These are phyloP conservation scores for Cordyceps farinosa DNA, from an alignment of 2,329 filamentous ascomycete genomes.

Conservation along the genomic window DNA sequence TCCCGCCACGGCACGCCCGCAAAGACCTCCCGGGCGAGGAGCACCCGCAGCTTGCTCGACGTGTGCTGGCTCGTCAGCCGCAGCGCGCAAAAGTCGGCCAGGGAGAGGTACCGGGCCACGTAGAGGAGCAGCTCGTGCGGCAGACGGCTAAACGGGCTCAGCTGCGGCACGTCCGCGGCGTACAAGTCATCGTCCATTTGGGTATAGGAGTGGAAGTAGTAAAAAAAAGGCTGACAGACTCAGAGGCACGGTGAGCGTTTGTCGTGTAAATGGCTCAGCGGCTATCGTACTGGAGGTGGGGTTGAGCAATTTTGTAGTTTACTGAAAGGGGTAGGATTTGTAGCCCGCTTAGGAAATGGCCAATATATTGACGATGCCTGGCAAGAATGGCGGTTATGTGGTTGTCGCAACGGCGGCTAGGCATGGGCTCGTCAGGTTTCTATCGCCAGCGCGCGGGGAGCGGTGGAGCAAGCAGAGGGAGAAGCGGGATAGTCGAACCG, in stretches of 20 bases:
- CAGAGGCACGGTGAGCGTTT: background rate
- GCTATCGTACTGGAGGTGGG: background rate
- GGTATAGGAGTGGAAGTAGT: background rate
- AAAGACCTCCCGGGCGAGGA: conserved; percentile 40
- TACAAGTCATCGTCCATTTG: conserved; percentile 2
- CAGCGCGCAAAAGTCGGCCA: conserved; percentile 37
- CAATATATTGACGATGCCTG: background rate
- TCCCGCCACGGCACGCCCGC: conserved; percentile 42
- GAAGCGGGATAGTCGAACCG: background rate
- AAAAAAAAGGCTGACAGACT: background rate
- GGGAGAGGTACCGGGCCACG: conserved; percentile 41
- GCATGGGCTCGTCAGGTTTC: background rate
- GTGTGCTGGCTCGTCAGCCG: conserved; percentile 37
- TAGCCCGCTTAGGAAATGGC: too few relatives aligned
- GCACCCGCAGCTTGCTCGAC: conserved; percentile 42
- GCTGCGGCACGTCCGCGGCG: conserved; percentile 4
- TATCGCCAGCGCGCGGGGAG: background rate
- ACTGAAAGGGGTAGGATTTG: background rate
- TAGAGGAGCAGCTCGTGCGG: conserved; percentile 40
- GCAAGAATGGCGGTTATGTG: background rate
- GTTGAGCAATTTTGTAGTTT: background rate
- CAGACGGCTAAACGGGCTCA: conserved; percentile 22
- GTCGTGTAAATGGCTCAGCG: background rate
- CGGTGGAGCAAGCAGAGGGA: background rate
- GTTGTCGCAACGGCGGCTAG: background rate